Conservation (phyloP, 306 rosid genomes). For the Dalbergia cochinchinensis region DNA sequence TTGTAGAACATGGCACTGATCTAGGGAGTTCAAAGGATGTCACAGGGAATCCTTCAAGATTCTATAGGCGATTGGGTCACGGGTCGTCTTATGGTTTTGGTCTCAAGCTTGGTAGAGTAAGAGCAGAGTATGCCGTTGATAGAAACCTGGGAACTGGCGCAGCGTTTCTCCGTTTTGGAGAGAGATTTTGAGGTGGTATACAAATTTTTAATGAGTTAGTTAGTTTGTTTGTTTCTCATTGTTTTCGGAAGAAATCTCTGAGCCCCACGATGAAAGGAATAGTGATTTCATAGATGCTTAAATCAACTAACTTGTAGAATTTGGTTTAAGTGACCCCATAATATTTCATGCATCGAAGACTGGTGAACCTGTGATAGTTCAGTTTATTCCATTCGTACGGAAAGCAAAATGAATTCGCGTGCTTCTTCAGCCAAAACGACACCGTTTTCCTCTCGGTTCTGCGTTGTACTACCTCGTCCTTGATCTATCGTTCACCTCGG, state of each 20-base stretch:
- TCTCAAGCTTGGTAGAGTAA: slow-evolving; percentile 73
- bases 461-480: too few species aligned
- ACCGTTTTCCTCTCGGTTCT: too few species aligned
- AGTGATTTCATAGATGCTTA: slow-evolving; percentile 38
- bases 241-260: slow-evolving; percentile 39
- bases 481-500: too few species aligned
- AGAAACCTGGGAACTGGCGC: slow-evolving; percentile 78
- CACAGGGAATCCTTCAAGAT: slow-evolving; percentile 82
- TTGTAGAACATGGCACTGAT: slow-evolving; percentile 86
- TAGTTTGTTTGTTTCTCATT: slow-evolving; percentile 1
- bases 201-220: slow-evolving; percentile 19
- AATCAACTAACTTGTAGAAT: slow-evolving; percentile 4
- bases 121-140: slow-evolving; percentile 81
- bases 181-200: slow-evolving; percentile 65
- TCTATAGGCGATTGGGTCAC: slow-evolving; percentile 75
- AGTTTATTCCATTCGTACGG: too few species aligned
- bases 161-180: slow-evolving; percentile 78
- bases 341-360: too few species aligned
- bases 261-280: slow-evolving; percentile 19
- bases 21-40: slow-evolving; percentile 82
- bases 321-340: background rate
- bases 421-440: too few species aligned
- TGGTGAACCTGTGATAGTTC: too few species aligned
- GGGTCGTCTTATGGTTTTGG: slow-evolving; percentile 84
- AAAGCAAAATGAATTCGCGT: too few species aligned